Base-by-base conservation (phyloP, 768 basidiomycete genomes). In the Rhodotorula taiwanensis region DNA sequence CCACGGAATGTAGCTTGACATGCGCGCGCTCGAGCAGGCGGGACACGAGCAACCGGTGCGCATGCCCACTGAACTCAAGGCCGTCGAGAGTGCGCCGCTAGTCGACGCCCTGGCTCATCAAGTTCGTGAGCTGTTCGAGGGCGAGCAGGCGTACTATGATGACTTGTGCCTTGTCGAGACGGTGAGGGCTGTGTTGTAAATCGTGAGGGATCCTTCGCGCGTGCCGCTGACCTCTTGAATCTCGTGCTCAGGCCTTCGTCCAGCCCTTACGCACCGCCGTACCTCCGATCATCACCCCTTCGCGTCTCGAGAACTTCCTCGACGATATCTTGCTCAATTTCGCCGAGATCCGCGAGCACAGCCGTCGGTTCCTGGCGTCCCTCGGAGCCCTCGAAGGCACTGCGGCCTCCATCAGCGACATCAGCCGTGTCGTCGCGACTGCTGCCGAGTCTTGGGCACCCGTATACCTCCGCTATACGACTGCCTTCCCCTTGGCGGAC, bases 311-410 rank as follows among this genome's bases (percentile, higher is more conserved):
- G 36, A 83, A 86, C 39, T 94, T 97, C 75, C 85, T 95, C 53
- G 87, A 89, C 48, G 86, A 89, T 39, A 86, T 93, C 6, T 93
- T 98, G 67, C 84, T 87, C 53, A 95, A 95, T 73, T 84, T 93
- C 44, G 79, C 87, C 8, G 88, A 89, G 64, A 78, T 98, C n/a
- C 82, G 88, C 23, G 86, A 88, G 73, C 86, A 87, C 72, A 89
- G 87, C 71, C 81, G 84, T 34, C 81, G 84, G 16, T 79, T 95
- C n/a, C 80, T 97, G 21, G 89, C 93, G 71, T 83, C 87, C 6
- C 82, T 97, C 77, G 84, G 86, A 70, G 86, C 90, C 45, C 83
- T 91, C 34, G 90, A 97, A 73, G 82, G 86, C 36, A 91, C 95
- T 73, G 82, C 81, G 0, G 86, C 87, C 0, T 81, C 95, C 55